These are phyloP conservation scores for Crithidia acanthocephali DNA, from an alignment of 208 protist genomes.

Conservation along the genomic window DNA sequence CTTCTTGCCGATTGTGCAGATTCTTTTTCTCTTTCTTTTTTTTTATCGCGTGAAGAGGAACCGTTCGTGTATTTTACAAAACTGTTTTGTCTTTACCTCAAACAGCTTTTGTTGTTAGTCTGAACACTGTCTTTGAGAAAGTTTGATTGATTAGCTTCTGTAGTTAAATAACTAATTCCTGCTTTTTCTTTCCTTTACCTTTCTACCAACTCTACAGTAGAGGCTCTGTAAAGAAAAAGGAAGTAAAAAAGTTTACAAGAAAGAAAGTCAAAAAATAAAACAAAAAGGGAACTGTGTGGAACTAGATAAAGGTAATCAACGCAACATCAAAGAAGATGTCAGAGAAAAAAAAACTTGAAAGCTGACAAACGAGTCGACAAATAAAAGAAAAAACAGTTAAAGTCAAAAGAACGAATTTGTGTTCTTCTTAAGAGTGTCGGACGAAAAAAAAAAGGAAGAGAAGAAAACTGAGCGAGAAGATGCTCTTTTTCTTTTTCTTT, in stretches of 20 bases:
- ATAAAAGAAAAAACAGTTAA: too few species aligned
- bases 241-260: neutral
- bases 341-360: neutral
- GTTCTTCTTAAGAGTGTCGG: too few species aligned
- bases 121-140: neutral
- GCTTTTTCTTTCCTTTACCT: constrained; percentile 14
- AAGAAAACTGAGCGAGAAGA: too few species aligned
- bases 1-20: too few species aligned
- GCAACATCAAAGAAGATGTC: neutral
- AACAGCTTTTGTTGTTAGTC: constrained; percentile 7
- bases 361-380: neutral
- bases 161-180: neutral
- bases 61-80: too few species aligned
- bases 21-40: too few species aligned
- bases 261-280: constrained; percentile 4
- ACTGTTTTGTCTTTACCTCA: too few species aligned
- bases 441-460: too few species aligned
- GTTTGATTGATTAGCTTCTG: neutral
- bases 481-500: constrained; percentile 1
- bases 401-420: neutral
- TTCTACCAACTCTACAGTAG: constrained; percentile 2
- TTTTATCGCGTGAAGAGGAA: too few species aligned
- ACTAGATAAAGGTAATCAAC: neutral
- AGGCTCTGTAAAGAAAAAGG: constrained; percentile 9
- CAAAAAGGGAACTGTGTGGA: neutral